Conservation (phyloP, 768 basidiomycete species). For the Imleria badia region DNA sequence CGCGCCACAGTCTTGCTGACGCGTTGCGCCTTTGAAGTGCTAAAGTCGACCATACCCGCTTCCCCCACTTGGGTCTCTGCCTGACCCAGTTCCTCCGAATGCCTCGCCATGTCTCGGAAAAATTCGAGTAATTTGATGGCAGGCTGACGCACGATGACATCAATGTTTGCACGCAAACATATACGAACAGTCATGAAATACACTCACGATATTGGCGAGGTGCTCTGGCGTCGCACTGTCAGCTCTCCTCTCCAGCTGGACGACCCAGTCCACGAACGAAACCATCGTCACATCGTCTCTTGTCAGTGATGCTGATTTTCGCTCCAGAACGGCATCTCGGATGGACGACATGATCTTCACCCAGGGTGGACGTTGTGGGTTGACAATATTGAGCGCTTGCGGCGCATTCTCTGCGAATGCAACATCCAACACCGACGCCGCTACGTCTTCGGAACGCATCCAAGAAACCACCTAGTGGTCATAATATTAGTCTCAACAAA, state of each 20-base stretch:
- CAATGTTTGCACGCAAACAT: no score
- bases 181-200: not conserved
- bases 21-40: slow-evolving; percentile 7
- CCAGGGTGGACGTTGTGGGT: slow-evolving; percentile 38
- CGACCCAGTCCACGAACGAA: slow-evolving; percentile 32
- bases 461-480: slow-evolving; percentile 31
- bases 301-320: slow-evolving; percentile 1
- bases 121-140: slow-evolving; percentile 33
- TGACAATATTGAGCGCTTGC: slow-evolving; percentile 36
- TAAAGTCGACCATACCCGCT: slow-evolving; percentile 1
- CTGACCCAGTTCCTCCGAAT: not conserved
- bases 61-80: not conserved
- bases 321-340: slow-evolving; percentile 15
- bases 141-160: slow-evolving; percentile 18
- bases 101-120: slow-evolving; percentile 19
- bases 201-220: slow-evolving; percentile 3
- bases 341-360: slow-evolving; percentile 24
- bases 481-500: not conserved
- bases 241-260: slow-evolving; percentile 24
- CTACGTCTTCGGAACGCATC: slow-evolving; percentile 38
- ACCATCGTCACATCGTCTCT: slow-evolving; percentile 19
- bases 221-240: slow-evolving; percentile 11
- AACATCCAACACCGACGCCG: slow-evolving; percentile 33
- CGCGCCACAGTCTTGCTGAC: slow-evolving; percentile 12
- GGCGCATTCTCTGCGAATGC: slow-evolving; percentile 25